phyloP scores from a whole-genome alignment of 805 yeast species.

The Osmozyma mogii region DNA sequence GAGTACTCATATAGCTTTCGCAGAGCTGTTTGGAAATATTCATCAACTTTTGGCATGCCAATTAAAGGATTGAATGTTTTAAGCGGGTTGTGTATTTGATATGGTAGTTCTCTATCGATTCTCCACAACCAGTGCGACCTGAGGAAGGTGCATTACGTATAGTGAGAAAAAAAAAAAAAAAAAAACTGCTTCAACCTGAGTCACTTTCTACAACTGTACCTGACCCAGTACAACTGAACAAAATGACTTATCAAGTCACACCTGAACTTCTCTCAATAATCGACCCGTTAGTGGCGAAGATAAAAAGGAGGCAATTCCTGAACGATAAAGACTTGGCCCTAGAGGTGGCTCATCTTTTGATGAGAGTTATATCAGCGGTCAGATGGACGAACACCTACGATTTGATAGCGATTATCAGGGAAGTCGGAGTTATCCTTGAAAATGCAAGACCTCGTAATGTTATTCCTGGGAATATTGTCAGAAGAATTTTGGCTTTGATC shows the following conservation, averaged over 20 bases:
- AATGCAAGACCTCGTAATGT: constrained; percentile 86
- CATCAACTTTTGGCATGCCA: too few species aligned
- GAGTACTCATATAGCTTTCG: constrained; percentile 29
- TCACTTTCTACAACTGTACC: too few species aligned
- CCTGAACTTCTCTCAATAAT: constrained; percentile 29
- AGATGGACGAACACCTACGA: constrained; percentile 79
- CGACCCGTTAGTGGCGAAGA: constrained; percentile 36
- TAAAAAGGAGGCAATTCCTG: constrained; percentile 76
- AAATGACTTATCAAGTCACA: constrained; percentile 7
- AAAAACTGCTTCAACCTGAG: too few species aligned
- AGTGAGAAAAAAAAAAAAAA: too few species aligned
- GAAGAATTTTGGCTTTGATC: constrained; percentile 79
- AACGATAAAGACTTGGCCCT: constrained; percentile 81
- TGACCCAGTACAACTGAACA: too few species aligned
- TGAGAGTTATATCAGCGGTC: constrained; percentile 82
- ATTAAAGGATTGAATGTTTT: too few species aligned
- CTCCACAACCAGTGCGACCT: too few species aligned
- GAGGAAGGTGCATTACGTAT: too few species aligned
- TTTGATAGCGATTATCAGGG: constrained; percentile 61
- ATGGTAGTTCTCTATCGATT: too few species aligned
- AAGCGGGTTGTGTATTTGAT: too few species aligned
- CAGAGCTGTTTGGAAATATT: too few species aligned
- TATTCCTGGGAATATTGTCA: constrained; percentile 81
- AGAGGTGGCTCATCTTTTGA: constrained; percentile 77
- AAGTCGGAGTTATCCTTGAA: constrained; percentile 60